Conservation (phyloP, 2,329 filamentous ascomycete species). For the Penicillium psychrosexuale region DNA sequence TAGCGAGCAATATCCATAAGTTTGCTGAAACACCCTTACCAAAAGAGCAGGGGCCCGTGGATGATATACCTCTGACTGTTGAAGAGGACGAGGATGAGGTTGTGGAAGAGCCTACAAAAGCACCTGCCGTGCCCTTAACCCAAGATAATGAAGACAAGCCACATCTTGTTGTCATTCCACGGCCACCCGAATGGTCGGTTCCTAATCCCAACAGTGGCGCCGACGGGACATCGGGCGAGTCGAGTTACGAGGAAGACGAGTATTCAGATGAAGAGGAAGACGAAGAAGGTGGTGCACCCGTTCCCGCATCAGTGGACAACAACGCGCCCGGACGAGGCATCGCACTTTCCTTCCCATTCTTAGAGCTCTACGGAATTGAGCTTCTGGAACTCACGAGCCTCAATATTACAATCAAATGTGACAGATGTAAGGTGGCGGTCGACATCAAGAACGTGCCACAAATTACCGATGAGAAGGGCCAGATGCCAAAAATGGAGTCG, state of each 20-base stretch:
- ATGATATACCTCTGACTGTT: background rate
- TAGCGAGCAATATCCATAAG: constrained; percentile 66
- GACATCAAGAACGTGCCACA: constrained; percentile 67
- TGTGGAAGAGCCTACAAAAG: constrained; percentile 11
- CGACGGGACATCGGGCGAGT: constrained; percentile 40
- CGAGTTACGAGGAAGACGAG: constrained; percentile 48
- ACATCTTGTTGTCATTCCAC: constrained; percentile 68
- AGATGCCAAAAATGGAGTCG: constrained; percentile 45
- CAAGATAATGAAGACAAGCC: constrained; percentile 49
- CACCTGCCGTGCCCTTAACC: constrained; percentile 2
- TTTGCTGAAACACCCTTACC: constrained; percentile 57
- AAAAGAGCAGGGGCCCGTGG: constrained; percentile 13
- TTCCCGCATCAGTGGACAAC: constrained; percentile 34
- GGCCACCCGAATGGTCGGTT: constrained; percentile 71
- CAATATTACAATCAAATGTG: constrained; percentile 71
- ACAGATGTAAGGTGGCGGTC: constrained; percentile 70
- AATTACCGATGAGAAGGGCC: constrained; percentile 43
- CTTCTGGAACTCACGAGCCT: constrained; percentile 66
- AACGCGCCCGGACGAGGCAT: constrained; percentile 62
- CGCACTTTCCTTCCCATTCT: constrained; percentile 72
- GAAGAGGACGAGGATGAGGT: constrained; percentile 12
- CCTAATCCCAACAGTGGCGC: constrained; percentile 33
- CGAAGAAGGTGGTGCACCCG: constrained; percentile 38
- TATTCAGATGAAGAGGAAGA: constrained; percentile 46
- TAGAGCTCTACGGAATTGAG: constrained; percentile 75